phyloP scores from a whole-genome alignment of 2,329 filamentous ascomycete species.

The Aotearoamyces nothofagi region DNA sequence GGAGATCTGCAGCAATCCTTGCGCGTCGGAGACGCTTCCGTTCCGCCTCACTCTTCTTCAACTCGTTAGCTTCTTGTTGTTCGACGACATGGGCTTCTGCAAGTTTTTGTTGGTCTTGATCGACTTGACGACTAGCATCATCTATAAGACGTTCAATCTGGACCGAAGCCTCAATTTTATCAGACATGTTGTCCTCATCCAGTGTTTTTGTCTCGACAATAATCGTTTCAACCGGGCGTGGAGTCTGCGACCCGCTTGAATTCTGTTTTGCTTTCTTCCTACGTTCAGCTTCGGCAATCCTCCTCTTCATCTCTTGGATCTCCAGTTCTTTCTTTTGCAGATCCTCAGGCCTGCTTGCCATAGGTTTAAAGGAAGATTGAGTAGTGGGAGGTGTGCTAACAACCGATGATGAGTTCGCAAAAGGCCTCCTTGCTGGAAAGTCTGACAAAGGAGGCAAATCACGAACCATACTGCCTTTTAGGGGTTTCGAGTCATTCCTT shows the following conservation, averaged over 20 bases:
- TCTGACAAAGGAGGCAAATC: slow-evolving; percentile 30
- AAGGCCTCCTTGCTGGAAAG: slow-evolving; percentile 16
- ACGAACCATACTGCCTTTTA: slow-evolving; percentile 24
- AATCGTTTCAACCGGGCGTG: slow-evolving; percentile 8
- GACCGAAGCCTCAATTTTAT: slow-evolving; percentile 13
- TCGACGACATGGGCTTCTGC: slow-evolving; percentile 13
- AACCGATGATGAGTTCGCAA: slow-evolving; percentile 12
- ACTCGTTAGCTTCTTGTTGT: slow-evolving; percentile 10
- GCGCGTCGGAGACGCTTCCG: slow-evolving; percentile 17
- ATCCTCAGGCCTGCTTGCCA: slow-evolving; percentile 19
- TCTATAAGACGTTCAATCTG: slow-evolving; percentile 14
- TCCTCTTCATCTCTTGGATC: slow-evolving; percentile 42
- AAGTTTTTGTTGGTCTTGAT: slow-evolving; percentile 12
- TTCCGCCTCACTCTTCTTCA: slow-evolving; percentile 12
- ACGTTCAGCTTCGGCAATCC: slow-evolving; percentile 19
- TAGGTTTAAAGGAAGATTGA: slow-evolving; percentile 7
- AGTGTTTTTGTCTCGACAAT: slow-evolving; percentile 3
- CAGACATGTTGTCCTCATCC: slow-evolving; percentile 4
- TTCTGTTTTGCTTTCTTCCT: slow-evolving; percentile 14
- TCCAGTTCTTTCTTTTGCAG: slow-evolving; percentile 36
- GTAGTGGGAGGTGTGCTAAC: slow-evolving; percentile 12
- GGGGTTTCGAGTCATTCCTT: slow-evolving; percentile 5
- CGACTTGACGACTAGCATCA: slow-evolving; percentile 8
- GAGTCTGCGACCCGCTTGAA: slow-evolving; percentile 15
- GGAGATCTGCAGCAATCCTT: slow-evolving; percentile 17